A percentile compares a stretch with the other conserved stretches of the same genome.
Conservation (phyloP, 805 yeast genomes). For the Candida suzukii region DNA sequence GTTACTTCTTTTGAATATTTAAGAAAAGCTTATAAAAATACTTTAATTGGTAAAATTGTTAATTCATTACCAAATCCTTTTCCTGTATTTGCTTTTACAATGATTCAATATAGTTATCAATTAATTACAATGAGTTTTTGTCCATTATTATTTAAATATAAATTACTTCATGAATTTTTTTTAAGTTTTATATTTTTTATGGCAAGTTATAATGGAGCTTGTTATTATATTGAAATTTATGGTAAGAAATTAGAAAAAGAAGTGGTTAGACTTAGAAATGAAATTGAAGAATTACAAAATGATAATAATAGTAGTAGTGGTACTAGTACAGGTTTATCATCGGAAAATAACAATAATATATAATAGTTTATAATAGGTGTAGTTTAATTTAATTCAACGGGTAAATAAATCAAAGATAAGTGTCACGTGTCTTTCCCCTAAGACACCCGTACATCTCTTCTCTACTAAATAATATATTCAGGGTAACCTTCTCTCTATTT, state of each 20-base stretch:
- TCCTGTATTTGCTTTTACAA: conserved; percentile 82
- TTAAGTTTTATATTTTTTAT: conserved; percentile 64
- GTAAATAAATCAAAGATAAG: too few species aligned
- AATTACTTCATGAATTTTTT: conserved; percentile 59
- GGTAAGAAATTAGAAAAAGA: conserved; percentile 88
- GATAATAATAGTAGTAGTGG: neutral
- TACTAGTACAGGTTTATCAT: too few species aligned
- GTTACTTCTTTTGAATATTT: conserved; percentile 84
- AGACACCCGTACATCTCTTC: too few species aligned
- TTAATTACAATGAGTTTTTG: conserved; percentile 80
- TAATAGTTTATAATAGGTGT: too few species aligned
- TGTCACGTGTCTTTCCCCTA: too few species aligned
- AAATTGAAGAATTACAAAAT: conserved; percentile 36
- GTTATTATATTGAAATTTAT: conserved; percentile 85
- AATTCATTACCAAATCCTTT: conserved; percentile 76
- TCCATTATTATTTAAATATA: conserved; percentile 78
- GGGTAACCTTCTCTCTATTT: too few species aligned
- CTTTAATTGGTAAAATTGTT: conserved; percentile 66
- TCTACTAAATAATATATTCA: too few species aligned
- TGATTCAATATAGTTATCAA: conserved; percentile 84
- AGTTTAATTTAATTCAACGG: too few species aligned
- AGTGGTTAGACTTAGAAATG: conserved; percentile 60
- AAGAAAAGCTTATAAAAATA: conserved; percentile 60
- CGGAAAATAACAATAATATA: too few species aligned
- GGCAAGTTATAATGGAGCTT: conserved; percentile 91